Base-by-base conservation (phyloP, 1,284 basidiomycete genomes). In the Malassezia obtusa region DNA sequence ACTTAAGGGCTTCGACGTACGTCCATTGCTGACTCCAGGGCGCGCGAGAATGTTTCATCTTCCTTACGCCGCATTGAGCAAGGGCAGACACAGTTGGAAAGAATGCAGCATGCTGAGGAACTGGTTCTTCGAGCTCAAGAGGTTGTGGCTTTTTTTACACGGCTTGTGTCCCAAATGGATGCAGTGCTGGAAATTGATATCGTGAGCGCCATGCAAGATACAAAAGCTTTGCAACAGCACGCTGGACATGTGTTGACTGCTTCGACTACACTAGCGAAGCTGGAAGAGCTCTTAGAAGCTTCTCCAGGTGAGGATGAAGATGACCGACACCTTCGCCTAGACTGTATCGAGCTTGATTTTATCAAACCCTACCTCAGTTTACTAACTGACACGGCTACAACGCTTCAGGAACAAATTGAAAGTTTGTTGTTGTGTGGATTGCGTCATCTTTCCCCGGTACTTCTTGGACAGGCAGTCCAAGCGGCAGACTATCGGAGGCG, bases 391-490 rank as follows among this genome's bases (percentile, higher is more conserved):
- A 32, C 45, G 26, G 9, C 24, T 2, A 28, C 32, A 10, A 22
- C 47, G 8, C 25, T 56, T 15, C n/a, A 22, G 2, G 53, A 56
- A 25, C 28, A 44, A 15, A 30, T 50, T 17, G 49, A 56, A 36
- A 46, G 40, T 14, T 10, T 45, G 19, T 35, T 56, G 3, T 26
- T 56, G 17, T 45, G 31, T 24, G 53, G 53, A 3, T 22, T 56
- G 35, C 53, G 53, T 2, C 28, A 11, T 7, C 17, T 56, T 8
- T 56, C 53, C 7, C 49, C 49, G n/a, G 10, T n/a, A 19, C 30
- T 56, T 14, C 31, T 56, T 0, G 43, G 49, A 1, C 17, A 14
- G 2, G 35, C 49, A 0, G 12, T 56, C 17, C 53, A 56, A 17
- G 48, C 53, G 1, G 53, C 53, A 14, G 32, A 40, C 4, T 17